Conservation (phyloP, 257 asterid genomes). For the Solanum chilense region DNA sequence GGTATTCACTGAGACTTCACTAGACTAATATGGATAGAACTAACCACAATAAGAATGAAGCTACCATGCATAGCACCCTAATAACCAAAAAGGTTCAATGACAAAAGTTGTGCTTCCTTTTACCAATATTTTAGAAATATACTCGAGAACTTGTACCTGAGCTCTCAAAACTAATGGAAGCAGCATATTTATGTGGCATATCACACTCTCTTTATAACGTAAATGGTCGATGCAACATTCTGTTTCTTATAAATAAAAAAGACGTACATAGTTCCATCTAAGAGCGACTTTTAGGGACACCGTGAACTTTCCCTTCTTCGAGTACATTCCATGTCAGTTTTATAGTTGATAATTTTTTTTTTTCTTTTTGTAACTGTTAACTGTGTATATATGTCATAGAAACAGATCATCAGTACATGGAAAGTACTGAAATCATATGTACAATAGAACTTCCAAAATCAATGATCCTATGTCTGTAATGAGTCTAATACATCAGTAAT, state of each 20-base stretch:
- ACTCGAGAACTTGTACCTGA: background rate
- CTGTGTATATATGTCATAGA: background rate
- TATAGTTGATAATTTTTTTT: background rate
- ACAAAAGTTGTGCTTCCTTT: background rate
- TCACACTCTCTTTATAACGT: background rate
- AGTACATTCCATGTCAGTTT: background rate
- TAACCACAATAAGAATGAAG: background rate
- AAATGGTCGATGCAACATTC: background rate
- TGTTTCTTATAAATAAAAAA: background rate
- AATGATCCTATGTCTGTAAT: background rate
- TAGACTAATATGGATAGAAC: background rate
- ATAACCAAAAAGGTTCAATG: background rate
- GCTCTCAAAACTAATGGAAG: background rate
- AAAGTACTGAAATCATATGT: background rate
- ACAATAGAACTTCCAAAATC: background rate
- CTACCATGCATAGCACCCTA: background rate
- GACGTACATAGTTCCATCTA: background rate
- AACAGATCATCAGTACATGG: background rate
- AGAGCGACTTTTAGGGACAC: background rate
- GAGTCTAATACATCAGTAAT: background rate
- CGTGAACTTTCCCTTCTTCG: background rate
- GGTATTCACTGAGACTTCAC: background rate
- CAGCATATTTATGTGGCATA: background rate
- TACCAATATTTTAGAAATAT: background rate
- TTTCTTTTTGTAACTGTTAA: background rate